phyloP scores from a whole-genome alignment of 169 alveolate species.

The Plasmodium vinckei region DNA sequence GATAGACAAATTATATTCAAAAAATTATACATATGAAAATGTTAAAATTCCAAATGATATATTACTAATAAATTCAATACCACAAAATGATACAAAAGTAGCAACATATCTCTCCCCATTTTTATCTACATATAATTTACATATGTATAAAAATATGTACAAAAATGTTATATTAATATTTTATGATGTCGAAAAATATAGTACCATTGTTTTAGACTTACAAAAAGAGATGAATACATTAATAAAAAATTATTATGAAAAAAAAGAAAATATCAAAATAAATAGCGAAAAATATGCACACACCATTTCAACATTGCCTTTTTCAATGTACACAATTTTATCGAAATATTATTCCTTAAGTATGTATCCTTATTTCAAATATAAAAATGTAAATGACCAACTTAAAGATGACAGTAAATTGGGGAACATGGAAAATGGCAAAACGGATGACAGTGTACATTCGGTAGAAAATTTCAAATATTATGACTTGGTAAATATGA shows the following conservation, averaged over 20 bases:
- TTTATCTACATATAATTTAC: conserved; percentile 34
- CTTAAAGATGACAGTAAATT: neutral
- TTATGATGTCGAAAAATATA: conserved; percentile 25
- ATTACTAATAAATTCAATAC: conserved; percentile 29
- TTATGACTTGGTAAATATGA: conserved; percentile 3
- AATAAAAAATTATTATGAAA: conserved; percentile 21
- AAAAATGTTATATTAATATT: conserved; percentile 49
- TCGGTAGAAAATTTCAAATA: neutral
- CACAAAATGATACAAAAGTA: conserved; percentile 20
- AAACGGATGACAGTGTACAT: no score
- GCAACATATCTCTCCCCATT: conserved; percentile 34
- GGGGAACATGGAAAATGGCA: neutral
- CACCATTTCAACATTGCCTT: conserved; percentile 17
- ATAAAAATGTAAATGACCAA: neutral
- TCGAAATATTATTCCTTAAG: conserved; percentile 23
- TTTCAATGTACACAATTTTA: conserved; percentile 24
- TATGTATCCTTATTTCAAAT: conserved; percentile 21
- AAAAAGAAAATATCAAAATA: neutral
- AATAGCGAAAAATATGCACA: neutral
- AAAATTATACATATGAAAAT: conserved; percentile 33
- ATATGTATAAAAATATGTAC: conserved; percentile 32
- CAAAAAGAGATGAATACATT: conserved; percentile 36
- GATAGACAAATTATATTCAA: conserved; percentile 32
- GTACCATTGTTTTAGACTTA: conserved; percentile 12
- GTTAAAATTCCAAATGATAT: conserved; percentile 54